Conservation (phyloP, 768 basidiomycete species). For the Xanthoconium stramineum region DNA sequence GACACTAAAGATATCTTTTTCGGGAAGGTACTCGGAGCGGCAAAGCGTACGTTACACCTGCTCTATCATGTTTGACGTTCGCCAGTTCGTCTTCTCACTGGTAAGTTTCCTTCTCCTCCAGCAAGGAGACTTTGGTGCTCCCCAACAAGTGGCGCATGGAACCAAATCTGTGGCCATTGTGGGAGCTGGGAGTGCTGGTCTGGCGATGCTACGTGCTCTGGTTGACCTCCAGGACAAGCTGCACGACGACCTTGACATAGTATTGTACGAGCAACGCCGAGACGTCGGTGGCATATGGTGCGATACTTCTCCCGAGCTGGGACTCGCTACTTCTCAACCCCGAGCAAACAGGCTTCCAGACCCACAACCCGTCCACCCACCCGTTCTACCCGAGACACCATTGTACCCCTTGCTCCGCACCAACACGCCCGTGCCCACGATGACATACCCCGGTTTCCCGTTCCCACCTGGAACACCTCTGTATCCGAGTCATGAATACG, state of each 20-base stretch:
- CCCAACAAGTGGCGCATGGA: not conserved
- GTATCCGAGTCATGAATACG: constrained; percentile 45
- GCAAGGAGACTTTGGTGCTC: not conserved
- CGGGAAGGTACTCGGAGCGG: no score
- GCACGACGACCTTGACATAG: constrained; percentile 42
- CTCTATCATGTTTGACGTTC: constrained; percentile 11
- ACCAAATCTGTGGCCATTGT: constrained; percentile 53
- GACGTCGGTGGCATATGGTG: constrained; percentile 60
- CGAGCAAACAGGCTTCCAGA: constrained; percentile 33
- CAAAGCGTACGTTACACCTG: not conserved
- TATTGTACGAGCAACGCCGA: constrained; percentile 50
- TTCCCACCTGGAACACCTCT: constrained; percentile 45
- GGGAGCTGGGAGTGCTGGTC: constrained; percentile 55
- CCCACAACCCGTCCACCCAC: constrained; percentile 33
- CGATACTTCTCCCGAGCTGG: constrained; percentile 1
- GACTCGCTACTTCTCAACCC: no score
- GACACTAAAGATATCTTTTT: no score
- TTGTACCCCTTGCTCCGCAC: constrained; percentile 52
- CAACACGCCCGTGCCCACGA: constrained; percentile 54
- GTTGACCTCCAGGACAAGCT: constrained; percentile 44
- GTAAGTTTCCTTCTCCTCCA: constrained; percentile 8
- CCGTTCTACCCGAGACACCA: constrained; percentile 50
- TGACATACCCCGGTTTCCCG: constrained; percentile 56
- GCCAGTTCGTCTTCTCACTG: constrained; percentile 9
- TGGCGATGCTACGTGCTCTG: constrained; percentile 50